A percentile compares a stretch with the other conserved stretches of the same genome.
Conservation (phyloP, 2,329 filamentous ascomycete genomes). For the Fusarium subglutinans region DNA sequence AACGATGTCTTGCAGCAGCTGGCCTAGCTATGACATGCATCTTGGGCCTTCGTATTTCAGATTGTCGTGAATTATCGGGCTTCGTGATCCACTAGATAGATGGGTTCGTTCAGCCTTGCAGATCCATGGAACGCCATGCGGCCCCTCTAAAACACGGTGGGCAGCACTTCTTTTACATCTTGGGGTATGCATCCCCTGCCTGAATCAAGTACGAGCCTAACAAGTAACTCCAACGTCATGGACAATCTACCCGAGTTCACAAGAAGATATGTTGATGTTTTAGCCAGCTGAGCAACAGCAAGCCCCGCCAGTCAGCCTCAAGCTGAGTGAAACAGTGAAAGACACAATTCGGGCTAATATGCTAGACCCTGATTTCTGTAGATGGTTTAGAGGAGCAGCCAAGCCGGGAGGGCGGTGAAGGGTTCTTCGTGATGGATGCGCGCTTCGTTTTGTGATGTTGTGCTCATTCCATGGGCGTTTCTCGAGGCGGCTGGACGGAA, state of each 20-base stretch:
- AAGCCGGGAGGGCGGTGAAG: neutral
- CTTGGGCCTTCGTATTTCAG: neutral
- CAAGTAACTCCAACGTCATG: neutral
- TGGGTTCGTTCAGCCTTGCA: neutral
- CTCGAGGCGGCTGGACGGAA: conserved; percentile 11
- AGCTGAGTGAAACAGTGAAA: neutral
- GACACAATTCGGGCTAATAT: neutral
- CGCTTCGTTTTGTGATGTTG: neutral
- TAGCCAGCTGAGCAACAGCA: neutral
- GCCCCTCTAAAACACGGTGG: neutral
- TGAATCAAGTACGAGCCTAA: neutral
- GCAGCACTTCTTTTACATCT: neutral
- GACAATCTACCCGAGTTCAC: neutral
- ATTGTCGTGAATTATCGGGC: neutral
- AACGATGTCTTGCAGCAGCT: neutral
- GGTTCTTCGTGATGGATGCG: neutral
- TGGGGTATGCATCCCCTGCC: neutral
- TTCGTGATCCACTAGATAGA: neutral
- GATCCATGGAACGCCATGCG: conserved; percentile 3
- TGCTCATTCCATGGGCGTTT: conserved; percentile 14
- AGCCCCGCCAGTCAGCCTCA: neutral
- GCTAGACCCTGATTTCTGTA: neutral
- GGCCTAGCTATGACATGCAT: neutral
- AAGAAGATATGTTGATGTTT: conserved; percentile 1
- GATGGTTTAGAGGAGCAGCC: neutral